Percentiles rank a stretch among this genome's conserved stretches.
Evolutionary conservation across 352 stramenopile genomes (phyloP).

Genomic region (Globisporangium acanthophoron): DNA sequence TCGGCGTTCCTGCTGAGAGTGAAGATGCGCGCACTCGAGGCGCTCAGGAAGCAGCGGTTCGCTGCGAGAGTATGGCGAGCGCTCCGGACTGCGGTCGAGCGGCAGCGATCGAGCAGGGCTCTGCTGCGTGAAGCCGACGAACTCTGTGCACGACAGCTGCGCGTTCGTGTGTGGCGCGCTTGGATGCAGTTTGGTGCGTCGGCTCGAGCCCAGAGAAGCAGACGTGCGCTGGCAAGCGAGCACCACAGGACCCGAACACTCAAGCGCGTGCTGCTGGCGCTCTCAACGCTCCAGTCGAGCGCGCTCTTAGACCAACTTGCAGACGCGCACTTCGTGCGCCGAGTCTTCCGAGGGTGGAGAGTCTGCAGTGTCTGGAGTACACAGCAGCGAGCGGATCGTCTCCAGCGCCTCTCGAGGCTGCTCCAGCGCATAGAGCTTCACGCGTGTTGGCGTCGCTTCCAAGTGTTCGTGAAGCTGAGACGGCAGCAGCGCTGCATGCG

Average conservation of each 20-base stretch:
- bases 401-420: neutral
- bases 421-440: neutral
- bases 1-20: neutral
- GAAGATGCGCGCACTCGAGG: neutral
- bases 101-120: neutral
- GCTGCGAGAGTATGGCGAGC: neutral
- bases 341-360: neutral
- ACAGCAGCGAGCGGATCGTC: neutral
- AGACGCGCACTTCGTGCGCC: neutral
- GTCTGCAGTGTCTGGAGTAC: neutral
- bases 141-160: neutral
- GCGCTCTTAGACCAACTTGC: neutral
- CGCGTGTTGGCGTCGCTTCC: neutral
- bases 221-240: neutral
- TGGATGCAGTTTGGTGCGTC: neutral
- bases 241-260: neutral
- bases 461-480: neutral
- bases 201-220: neutral
- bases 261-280: neutral
- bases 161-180: neutral
- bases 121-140: neutral
- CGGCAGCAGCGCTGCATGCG: neutral
- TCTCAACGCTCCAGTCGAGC: slow-evolving; percentile 1
- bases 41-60: neutral
- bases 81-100: neutral